Conservation (phyloP, 345 rosid genomes). For the Balakata baccata region DNA sequence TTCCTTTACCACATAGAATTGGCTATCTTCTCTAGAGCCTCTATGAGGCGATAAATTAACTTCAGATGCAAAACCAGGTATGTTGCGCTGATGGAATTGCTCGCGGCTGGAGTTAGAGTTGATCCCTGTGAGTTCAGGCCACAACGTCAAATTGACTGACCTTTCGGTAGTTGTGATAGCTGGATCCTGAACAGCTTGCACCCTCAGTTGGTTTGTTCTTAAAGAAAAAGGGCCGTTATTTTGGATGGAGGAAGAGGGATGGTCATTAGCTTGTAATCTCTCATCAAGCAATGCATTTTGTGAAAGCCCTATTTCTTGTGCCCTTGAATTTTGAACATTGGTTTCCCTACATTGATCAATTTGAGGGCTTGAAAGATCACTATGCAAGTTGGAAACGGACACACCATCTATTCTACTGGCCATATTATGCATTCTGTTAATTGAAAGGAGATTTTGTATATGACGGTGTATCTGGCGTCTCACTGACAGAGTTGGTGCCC, state of each 20-base stretch:
- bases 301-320: conserved; percentile 33
- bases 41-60: conserved; percentile 28
- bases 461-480: conserved; percentile 85
- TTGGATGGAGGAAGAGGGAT: conserved; percentile 40
- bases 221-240: conserved; percentile 36
- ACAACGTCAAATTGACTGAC: conserved; percentile 41
- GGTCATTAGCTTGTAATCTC: conserved; percentile 32
- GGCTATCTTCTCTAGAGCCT: conserved; percentile 33
- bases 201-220: conserved; percentile 42
- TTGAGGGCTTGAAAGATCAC: conserved; percentile 37
- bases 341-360: conserved; percentile 45
- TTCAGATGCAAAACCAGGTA: conserved; percentile 40
- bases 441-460: conserved; percentile 62
- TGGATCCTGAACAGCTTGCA: conserved; percentile 39
- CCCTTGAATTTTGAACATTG: conserved; percentile 38
- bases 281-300: conserved; percentile 39
- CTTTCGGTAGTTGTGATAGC: conserved; percentile 24
- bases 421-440: conserved; percentile 45
- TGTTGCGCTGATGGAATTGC: conserved; percentile 39
- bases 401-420: conserved; percentile 45
- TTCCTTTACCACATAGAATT: conserved; percentile 48
- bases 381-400: conserved; percentile 37
- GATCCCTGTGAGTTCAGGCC: conserved; percentile 47
- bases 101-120: conserved; percentile 35
- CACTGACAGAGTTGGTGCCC: conserved; percentile 71